A percentile compares a stretch with the other conserved stretches of the same genome.
phyloP scores from a whole-genome alignment of 768 basidiomycete species.

The Cyathus striatus region DNA sequence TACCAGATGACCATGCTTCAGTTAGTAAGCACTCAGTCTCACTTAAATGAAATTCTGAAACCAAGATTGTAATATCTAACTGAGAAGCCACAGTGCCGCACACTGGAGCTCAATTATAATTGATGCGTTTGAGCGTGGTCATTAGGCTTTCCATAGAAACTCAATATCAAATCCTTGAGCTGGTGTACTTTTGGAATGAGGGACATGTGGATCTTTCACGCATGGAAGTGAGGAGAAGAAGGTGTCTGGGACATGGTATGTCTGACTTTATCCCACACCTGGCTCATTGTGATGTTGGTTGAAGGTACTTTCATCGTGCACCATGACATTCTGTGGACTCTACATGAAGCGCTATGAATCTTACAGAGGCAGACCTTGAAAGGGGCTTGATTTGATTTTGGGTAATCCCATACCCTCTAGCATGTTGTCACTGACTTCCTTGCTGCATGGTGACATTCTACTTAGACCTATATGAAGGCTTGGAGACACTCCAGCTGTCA shows the following conservation, averaged over 20 bases:
- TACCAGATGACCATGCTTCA: too few relatives aligned
- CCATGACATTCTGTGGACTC: conserved; percentile 43
- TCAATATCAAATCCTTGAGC: conserved; percentile 64
- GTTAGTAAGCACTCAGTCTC: too few relatives aligned
- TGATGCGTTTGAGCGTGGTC: too few relatives aligned
- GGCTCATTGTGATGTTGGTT: too few relatives aligned
- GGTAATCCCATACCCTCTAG: conserved; percentile 26
- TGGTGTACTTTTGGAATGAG: conserved; percentile 66
- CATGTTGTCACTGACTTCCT: too few relatives aligned
- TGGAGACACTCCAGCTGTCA: conserved; percentile 39
- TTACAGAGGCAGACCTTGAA: conserved; percentile 71
- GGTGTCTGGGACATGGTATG: conserved; percentile 54
- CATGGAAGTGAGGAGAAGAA: conserved; percentile 68
- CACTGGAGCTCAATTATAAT: too few relatives aligned
- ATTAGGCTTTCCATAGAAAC: too few relatives aligned
- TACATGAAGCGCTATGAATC: conserved; percentile 32
- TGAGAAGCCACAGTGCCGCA: too few relatives aligned
- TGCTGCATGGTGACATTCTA: conserved; percentile 58
- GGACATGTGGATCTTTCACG: conserved; percentile 72
- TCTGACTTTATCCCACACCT: conserved; percentile 4
- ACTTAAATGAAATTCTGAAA: too few relatives aligned
- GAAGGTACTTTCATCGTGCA: conserved; percentile 77
- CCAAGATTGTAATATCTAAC: too few relatives aligned
- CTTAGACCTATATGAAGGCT: conserved; percentile 57
- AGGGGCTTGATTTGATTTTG: conserved; percentile 73